These are phyloP conservation scores for Davidsoniella eucalypti DNA, from an alignment of 2,329 filamentous ascomycete species.

Conservation along the genomic window DNA sequence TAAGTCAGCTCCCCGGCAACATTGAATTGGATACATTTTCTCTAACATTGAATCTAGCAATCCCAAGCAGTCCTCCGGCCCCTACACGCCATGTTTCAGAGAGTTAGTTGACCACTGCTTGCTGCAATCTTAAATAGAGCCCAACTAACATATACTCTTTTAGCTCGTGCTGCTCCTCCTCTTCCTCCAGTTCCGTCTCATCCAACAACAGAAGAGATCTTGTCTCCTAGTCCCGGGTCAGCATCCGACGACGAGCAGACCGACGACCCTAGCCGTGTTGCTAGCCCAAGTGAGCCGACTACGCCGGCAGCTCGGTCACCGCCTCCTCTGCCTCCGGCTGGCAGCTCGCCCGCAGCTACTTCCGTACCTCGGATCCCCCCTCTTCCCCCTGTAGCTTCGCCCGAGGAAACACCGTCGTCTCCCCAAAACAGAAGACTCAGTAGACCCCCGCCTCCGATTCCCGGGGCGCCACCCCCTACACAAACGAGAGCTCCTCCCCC, in stretches of 20 bases:
- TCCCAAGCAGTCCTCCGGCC: slow-evolving; percentile 34
- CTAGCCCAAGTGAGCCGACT: slow-evolving; percentile 18
- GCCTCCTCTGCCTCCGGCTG: slow-evolving; percentile 24
- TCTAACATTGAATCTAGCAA: slow-evolving; percentile 18
- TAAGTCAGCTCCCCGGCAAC: not conserved
- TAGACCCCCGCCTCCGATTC: slow-evolving; percentile 43
- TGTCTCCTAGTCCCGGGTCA: slow-evolving; percentile 60
- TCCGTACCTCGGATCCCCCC: slow-evolving; percentile 17
- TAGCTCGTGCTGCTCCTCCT: slow-evolving; percentile 47
- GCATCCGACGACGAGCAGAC: slow-evolving; percentile 82
- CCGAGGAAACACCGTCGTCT: slow-evolving; percentile 28
- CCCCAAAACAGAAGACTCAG: slow-evolving; percentile 36
- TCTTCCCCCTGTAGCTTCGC: slow-evolving; percentile 21
- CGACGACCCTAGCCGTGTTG: slow-evolving; percentile 22
- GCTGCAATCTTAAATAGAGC: not conserved
- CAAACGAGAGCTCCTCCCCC: slow-evolving; percentile 50
- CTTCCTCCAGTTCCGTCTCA: slow-evolving; percentile 35
- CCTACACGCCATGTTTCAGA: slow-evolving; percentile 43
- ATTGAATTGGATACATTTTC: not conserved
- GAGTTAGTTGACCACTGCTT: slow-evolving; percentile 30
- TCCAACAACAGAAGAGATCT: slow-evolving; percentile 33
- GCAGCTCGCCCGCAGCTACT: slow-evolving; percentile 10
- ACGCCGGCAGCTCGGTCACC: slow-evolving; percentile 23
- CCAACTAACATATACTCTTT: slow-evolving; percentile 7
- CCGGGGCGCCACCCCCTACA: slow-evolving; percentile 30